Conservation (phyloP, 164 flowering plant species). For the Vitis amurensis region DNA sequence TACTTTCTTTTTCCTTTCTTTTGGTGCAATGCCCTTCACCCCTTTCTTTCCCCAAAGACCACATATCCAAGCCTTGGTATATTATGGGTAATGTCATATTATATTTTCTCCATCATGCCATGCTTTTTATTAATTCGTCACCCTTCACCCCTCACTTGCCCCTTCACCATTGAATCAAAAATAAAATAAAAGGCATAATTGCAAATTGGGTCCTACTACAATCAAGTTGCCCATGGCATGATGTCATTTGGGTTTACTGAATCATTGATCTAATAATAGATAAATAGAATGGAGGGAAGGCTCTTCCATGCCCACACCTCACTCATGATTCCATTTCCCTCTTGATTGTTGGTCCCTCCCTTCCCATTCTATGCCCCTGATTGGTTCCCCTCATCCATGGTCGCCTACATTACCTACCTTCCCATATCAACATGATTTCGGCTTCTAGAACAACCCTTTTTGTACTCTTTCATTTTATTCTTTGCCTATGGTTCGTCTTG, state of each 20-base stretch:
- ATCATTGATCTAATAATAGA: conserved; percentile 13
- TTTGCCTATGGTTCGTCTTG: too few relatives aligned
- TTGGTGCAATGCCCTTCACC: conserved; percentile 4
- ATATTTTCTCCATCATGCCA: conserved; percentile 1
- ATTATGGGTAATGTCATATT: background rate
- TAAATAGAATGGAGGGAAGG: background rate
- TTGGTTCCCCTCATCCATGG: conserved; percentile 7
- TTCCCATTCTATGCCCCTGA: conserved; percentile 5
- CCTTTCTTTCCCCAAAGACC: background rate
- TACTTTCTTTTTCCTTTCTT: background rate
- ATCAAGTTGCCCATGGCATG: conserved; percentile 29
- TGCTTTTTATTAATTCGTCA: background rate
- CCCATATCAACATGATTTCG: background rate
- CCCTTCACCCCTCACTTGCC: background rate
- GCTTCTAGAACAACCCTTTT: background rate
- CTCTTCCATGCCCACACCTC: conserved; percentile 16
- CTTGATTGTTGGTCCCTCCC: background rate
- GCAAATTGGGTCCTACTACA: conserved; percentile 10
- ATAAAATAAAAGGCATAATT: background rate
- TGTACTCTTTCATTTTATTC: too few relatives aligned
- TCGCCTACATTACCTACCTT: conserved; percentile 5
- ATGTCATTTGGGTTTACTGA: conserved; percentile 24
- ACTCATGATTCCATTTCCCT: background rate
- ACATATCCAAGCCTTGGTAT: too few relatives aligned
- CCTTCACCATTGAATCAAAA: background rate